Evolutionary conservation across 495 filamentous ascomycete genomes (phyloP).

Genomic region (Neurospora pannonica): DNA sequence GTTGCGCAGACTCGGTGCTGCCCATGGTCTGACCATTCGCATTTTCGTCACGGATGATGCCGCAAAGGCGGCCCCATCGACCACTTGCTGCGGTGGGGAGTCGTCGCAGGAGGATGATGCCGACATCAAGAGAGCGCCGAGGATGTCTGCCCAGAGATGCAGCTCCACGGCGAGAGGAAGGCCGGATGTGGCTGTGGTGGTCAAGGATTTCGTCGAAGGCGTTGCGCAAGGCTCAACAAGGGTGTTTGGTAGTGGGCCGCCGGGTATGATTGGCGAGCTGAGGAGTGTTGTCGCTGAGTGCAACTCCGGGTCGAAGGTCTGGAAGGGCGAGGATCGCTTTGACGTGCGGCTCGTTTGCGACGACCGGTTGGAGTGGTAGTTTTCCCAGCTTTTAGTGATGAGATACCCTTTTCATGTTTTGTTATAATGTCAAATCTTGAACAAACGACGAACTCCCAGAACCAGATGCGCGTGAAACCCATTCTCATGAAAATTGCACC

Average conservation of each 20-base stretch:
- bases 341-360: conserved; percentile 52
- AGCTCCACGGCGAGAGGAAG: conserved; percentile 7
- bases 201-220: conserved; percentile 27
- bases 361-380: conserved; percentile 36
- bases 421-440: neutral
- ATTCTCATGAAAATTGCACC: neutral
- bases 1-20: conserved; percentile 29
- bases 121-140: conserved; percentile 1
- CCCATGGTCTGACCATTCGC: conserved; percentile 35
- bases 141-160: neutral
- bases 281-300: conserved; percentile 42
- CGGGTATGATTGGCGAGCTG: conserved; percentile 48
- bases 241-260: conserved; percentile 54
- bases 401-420: conserved; percentile 10
- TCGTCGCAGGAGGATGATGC: neutral
- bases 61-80: neutral
- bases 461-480: neutral
- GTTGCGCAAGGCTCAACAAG: conserved; percentile 37
- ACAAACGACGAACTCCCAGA: neutral
- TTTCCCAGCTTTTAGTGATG: neutral
- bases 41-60: conserved; percentile 46
- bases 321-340: conserved; percentile 44
- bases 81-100: neutral
- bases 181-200: conserved; percentile 25
- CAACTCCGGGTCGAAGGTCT: conserved; percentile 42